These are phyloP conservation scores for Byssochlamys sp. DNA, from an alignment of 2,329 filamentous ascomycete genomes.

Conservation along the genomic window DNA sequence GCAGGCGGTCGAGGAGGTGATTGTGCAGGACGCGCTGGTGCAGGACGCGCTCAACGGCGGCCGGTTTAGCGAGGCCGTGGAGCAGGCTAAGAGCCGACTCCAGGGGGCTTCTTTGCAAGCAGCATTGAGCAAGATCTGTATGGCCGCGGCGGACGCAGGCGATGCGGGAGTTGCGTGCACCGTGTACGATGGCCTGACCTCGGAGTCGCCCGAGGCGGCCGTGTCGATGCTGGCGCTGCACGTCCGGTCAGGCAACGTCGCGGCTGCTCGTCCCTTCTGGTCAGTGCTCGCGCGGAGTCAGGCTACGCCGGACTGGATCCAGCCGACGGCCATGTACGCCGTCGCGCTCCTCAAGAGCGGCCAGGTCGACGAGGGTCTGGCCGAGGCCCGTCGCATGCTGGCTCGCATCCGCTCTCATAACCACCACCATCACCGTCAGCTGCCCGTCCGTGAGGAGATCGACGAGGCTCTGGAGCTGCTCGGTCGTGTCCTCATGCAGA, in stretches of 20 bases:
- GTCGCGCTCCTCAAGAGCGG: slow-evolving; percentile 79
- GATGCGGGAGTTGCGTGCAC: slow-evolving; percentile 58
- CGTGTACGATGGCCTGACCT: slow-evolving; percentile 53
- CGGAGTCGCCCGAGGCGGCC: slow-evolving; percentile 46
- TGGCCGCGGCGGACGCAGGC: slow-evolving; percentile 69
- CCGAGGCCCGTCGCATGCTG: slow-evolving; percentile 77
- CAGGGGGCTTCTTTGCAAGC: slow-evolving; percentile 48
- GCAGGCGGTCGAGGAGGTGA: slow-evolving; percentile 57
- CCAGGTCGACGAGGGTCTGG: slow-evolving; percentile 69
- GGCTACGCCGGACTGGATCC: slow-evolving; percentile 60
- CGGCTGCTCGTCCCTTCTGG: slow-evolving; percentile 72
- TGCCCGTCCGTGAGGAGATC: slow-evolving; percentile 64
- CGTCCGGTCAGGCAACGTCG: slow-evolving; percentile 69
- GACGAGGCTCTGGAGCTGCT: slow-evolving; percentile 74
- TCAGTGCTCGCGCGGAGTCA: slow-evolving; percentile 53
- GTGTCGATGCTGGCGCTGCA: slow-evolving; percentile 80
- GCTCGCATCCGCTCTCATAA: slow-evolving; percentile 62
- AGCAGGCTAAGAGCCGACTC: slow-evolving; percentile 56
- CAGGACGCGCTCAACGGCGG: slow-evolving; percentile 64
- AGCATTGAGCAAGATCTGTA: slow-evolving; percentile 64
- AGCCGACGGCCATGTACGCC: slow-evolving; percentile 82
- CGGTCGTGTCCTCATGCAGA: slow-evolving; percentile 47
- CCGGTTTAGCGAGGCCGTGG: slow-evolving; percentile 62
- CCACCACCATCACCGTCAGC: slow-evolving; percentile 37
- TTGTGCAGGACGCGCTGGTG: slow-evolving; percentile 67